Percentiles rank a stretch among this genome's conserved stretches.
These are phyloP conservation scores for Myxozyma neglecta DNA, from an alignment of 805 yeast genomes.

Conservation along the genomic window DNA sequence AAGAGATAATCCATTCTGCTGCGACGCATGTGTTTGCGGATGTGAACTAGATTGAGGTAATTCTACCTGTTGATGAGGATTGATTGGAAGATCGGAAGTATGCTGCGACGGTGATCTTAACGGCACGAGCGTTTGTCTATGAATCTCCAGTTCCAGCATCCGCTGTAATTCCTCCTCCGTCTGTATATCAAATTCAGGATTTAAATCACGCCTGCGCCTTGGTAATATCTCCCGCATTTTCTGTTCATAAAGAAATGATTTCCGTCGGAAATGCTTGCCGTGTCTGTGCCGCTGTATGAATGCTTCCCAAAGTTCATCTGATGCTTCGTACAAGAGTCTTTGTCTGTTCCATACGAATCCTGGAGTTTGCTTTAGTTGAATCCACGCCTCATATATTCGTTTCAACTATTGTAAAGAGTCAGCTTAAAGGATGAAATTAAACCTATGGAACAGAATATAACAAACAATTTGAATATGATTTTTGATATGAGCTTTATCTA, in stretches of 20 bases:
- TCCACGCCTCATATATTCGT: conserved; percentile 25
- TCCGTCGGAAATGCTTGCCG: conserved; percentile 8
- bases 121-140: background rate
- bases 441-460: background rate
- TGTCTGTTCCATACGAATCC: conserved; percentile 16
- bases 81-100: no score
- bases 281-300: conserved; percentile 7
- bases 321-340: conserved; percentile 10
- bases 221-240: conserved; percentile 17
- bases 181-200: background rate
- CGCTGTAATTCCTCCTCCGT: background rate
- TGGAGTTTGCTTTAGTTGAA: conserved; percentile 4
- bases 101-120: background rate
- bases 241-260: conserved; percentile 17
- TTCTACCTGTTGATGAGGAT: background rate
- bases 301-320: conserved; percentile 18
- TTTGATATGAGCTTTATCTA: conserved; percentile 26
- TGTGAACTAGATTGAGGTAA: background rate
- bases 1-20: background rate
- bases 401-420: conserved; percentile 1
- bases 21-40: conserved; percentile 5
- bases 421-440: background rate
- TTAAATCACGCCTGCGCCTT: background rate
- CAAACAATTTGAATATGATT: conserved; percentile 25
- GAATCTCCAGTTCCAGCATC: background rate